Percentiles rank a stretch among this genome's conserved stretches.
phyloP scores from a whole-genome alignment of 257 asterid species.

The Solanum pennellii region DNA sequence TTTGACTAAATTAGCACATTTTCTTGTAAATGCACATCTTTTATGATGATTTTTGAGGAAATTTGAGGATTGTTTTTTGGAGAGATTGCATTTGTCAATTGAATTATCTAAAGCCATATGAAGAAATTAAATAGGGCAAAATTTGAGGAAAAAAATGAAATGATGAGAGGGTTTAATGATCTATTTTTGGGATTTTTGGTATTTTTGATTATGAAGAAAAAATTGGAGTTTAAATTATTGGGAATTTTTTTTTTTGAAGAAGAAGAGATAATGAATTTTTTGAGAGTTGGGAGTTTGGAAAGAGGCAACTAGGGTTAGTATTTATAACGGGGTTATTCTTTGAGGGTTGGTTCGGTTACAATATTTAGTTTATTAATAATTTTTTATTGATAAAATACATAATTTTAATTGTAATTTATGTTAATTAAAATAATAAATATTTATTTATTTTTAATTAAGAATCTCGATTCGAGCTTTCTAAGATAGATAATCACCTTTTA shows the following conservation, averaged over 20 bases:
- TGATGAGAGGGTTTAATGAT: not conserved
- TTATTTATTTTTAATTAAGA: not conserved
- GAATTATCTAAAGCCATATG: not conserved
- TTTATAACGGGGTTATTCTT: not conserved
- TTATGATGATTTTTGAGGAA: conserved; percentile 15
- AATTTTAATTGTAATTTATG: not conserved
- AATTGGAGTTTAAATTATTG: not conserved
- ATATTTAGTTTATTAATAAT: not conserved
- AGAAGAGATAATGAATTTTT: not conserved
- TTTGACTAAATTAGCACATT: conserved; percentile 69
- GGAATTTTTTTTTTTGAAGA: not conserved
- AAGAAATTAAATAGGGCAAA: not conserved
- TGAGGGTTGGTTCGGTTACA: not conserved
- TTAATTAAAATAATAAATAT: not conserved
- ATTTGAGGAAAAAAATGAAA: not conserved
- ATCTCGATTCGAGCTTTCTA: accelerated
- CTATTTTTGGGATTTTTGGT: not conserved
- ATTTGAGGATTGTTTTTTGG: conserved; percentile 16
- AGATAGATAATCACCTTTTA: no score
- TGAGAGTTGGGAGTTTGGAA: not conserved
- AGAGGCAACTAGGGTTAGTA: not conserved
- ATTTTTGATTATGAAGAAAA: not conserved
- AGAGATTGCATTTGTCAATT: conserved; percentile 17
- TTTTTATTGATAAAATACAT: not conserved
- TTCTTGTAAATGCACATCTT: conserved; percentile 61